A percentile compares a stretch with the other conserved stretches of the same genome.
These are phyloP conservation scores for Clarireedia sp. DNA, from an alignment of 2,329 filamentous ascomycete species.

Conservation along the genomic window DNA sequence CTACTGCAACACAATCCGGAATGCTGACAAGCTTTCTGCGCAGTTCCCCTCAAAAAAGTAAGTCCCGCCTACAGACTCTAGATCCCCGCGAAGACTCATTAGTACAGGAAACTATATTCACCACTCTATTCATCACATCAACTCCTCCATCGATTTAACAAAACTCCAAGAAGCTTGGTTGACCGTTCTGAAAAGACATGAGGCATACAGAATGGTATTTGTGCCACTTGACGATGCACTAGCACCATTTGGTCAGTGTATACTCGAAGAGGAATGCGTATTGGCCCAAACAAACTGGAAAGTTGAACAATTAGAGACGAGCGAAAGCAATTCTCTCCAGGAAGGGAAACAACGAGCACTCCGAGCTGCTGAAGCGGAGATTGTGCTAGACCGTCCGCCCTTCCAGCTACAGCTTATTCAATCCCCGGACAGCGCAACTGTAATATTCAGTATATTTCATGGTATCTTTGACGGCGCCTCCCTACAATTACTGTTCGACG, in stretches of 20 bases:
- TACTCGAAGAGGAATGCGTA: not conserved
- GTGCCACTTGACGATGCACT: not conserved
- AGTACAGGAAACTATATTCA: not conserved
- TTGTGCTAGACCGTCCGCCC: not conserved
- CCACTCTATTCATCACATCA: constrained; percentile 1
- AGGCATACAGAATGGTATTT: not conserved
- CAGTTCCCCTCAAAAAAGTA: not conserved
- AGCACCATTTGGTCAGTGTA: constrained; percentile 1
- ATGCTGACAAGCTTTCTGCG: constrained; percentile 1
- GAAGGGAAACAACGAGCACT: not conserved
- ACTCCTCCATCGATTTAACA: not conserved
- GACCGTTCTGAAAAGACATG: not conserved
- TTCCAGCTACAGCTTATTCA: not conserved
- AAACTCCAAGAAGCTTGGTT: not conserved
- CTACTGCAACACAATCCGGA: constrained; percentile 3
- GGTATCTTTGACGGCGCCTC: not conserved
- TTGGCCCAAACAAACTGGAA: not conserved
- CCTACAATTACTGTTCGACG: not conserved
- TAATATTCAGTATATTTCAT: not conserved
- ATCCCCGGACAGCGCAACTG: not conserved
- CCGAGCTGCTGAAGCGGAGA: not conserved
- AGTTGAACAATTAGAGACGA: not conserved
- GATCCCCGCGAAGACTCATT: not conserved
- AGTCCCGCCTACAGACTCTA: not conserved
- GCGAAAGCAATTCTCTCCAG: not conserved